Conservation (phyloP, 768 basidiomycete species). For the Phaffia tasmanica region DNA sequence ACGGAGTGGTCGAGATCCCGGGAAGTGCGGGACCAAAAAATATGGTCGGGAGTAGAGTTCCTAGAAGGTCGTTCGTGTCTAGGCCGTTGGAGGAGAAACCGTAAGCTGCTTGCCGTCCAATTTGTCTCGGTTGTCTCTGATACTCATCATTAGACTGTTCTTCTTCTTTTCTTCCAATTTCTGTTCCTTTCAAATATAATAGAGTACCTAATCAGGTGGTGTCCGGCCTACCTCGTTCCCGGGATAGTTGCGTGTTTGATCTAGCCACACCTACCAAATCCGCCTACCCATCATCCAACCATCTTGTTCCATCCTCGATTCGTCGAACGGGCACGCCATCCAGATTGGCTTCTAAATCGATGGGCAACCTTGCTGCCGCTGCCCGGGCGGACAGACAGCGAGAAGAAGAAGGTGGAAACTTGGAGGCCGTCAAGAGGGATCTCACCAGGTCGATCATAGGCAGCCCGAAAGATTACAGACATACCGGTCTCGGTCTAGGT, state of each 20-base stretch:
- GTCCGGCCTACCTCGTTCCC: slow-evolving; percentile 10
- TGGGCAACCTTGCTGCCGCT: slow-evolving; percentile 26
- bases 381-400: slow-evolving; percentile 22
- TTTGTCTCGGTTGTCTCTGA: background rate
- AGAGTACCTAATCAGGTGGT: slow-evolving; percentile 11
- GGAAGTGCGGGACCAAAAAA: background rate
- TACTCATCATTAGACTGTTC: background rate
- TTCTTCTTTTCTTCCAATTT: background rate
- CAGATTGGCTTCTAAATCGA: slow-evolving; percentile 23
- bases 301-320: slow-evolving; percentile 18
- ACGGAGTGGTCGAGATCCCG: slow-evolving; percentile 22
- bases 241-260: slow-evolving; percentile 25
- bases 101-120: background rate
- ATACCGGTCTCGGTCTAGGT: slow-evolving; percentile 4
- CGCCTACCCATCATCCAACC: slow-evolving; percentile 4
- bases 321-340: slow-evolving; percentile 24
- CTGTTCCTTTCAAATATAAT: background rate
- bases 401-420: slow-evolving; percentile 4
- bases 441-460: slow-evolving; percentile 5
- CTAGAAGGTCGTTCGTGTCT: slow-evolving; percentile 20
- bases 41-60: slow-evolving; percentile 16
- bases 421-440: slow-evolving; percentile 1
- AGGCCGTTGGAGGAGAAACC: slow-evolving; percentile 22
- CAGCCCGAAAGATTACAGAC: slow-evolving; percentile 8
- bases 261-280: slow-evolving; percentile 25